Conservation (phyloP, 768 basidiomycete genomes). For the Asterophora parasitica region DNA sequence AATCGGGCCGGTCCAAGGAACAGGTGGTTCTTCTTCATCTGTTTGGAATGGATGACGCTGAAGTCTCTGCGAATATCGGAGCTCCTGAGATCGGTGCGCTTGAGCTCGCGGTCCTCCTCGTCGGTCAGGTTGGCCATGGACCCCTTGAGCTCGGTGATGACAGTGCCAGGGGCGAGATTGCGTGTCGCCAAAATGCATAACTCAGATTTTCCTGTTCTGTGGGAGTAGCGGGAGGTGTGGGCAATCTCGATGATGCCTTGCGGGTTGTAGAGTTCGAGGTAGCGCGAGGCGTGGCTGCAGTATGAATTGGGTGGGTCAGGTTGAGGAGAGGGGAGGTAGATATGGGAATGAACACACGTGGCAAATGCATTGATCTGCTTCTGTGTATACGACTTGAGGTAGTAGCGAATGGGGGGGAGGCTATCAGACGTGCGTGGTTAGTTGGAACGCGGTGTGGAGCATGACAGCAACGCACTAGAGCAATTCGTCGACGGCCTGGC, state of each 20-base stretch:
- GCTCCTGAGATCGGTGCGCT: slow-evolving; percentile 73
- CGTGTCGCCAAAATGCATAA: slow-evolving; percentile 84
- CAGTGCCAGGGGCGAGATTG: slow-evolving; percentile 57
- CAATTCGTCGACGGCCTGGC: slow-evolving; percentile 73
- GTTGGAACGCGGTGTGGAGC: slow-evolving; percentile 17
- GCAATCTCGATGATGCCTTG: slow-evolving; percentile 83
- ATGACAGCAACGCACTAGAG: slow-evolving; percentile 45
- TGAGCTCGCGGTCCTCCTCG: slow-evolving; percentile 82
- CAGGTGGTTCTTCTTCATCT: slow-evolving; percentile 89
- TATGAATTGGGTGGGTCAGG: slow-evolving; percentile 11
- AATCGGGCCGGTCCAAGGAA: slow-evolving; percentile 90
- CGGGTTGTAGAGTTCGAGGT: slow-evolving; percentile 84
- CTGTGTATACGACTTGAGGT: slow-evolving; percentile 69
- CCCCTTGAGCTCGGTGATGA: slow-evolving; percentile 83
- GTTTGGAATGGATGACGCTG: slow-evolving; percentile 87
- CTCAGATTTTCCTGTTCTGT: slow-evolving; percentile 85
- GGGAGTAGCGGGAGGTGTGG: slow-evolving; percentile 83
- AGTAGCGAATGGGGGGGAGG: slow-evolving; percentile 70
- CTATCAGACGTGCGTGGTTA: slow-evolving; percentile 34
- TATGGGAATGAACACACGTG: slow-evolving; percentile 59
- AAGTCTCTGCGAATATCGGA: slow-evolving; percentile 81
- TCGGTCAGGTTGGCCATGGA: slow-evolving; percentile 87
- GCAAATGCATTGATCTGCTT: slow-evolving; percentile 89
- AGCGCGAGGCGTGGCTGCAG: slow-evolving; percentile 78
- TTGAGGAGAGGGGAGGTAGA: slow-evolving; percentile 19